Base-by-base conservation (phyloP, 768 basidiomycete species). In the Mycena sanguinolenta region DNA sequence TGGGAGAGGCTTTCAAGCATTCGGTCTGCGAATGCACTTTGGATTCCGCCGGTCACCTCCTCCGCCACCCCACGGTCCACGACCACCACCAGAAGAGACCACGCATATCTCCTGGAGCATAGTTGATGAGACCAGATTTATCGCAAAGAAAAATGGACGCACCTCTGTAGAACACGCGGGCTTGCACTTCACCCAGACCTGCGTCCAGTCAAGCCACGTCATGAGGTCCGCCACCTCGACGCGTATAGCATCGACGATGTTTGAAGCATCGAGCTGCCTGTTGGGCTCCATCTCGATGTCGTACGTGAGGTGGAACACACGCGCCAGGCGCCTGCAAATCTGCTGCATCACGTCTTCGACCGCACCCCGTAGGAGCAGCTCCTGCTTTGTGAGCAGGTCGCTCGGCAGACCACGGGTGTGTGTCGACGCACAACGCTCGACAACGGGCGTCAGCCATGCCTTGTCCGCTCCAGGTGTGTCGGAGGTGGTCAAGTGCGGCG, bases 171-270 rank as follows among this genome's bases (percentile, higher is more conserved):
- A 19, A 55, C 66, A 67, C 39, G 39, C 52, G 4, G 66, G 66
- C 38, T 14, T 25, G 28, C 66, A 67, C 28, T 46, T 53, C 2
- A 67, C 66, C 66, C 66, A 67, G 13, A 67, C 59, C 30, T 67
- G 66, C 49, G 39, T n/a, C 66, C 66, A 67, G 38, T 67, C 66
- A n/a, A 67, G 58, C 66, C 66, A 67, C 19, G 27, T 30, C 66
- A 67, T 67, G 30, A 67, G 66, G 1, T 28, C 66, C 25, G 30
- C 23, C 52, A 67, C 38, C 42, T 67, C 66, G 8, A 9, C 39
- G 16, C 27, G 58, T 38, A 67, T 44, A 23, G 50, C 52, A 12
- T 44, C 50, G 38, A 61, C 66, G 4, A 60, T 49, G 13, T 25
- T 12, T 12, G 23, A 5, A 2, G 52, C 52, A n/a, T 32, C 17